Base-by-base conservation (phyloP, 129 eudicot species). In the Flaveria trinervia region DNA sequence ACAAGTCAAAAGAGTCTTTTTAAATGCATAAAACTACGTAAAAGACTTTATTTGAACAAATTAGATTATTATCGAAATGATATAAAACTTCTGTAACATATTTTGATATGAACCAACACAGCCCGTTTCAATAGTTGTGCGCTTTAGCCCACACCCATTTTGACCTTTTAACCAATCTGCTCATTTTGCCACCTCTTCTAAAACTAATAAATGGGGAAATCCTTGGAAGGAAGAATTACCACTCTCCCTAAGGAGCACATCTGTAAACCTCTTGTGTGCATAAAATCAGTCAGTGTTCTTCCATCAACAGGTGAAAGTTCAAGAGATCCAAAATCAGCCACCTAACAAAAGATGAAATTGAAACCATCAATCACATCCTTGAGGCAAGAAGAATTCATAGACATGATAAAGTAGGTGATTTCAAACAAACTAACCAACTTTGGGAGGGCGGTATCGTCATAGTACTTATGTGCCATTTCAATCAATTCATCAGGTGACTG, bases 221-320 rank as follows among this genome's bases (percentile, higher is more conserved):
- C 16, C 41, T 43, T 41, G 17, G 17, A 26, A 25, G 23, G 59
- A 54, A 56, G 48, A 68, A 55, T 85, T 94, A 91, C 99, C 96
- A 94, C 99, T 57, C 84, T 89, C 22, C 99, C 99, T 81, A 94
- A 87, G 59, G 99, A 94, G 75, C 89, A 89, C 97, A 94, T 94
- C 70, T 84, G 87, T 82, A 94, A 86, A 46, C 99, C 99, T 88
- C 99, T 85, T 67, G 96, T 91, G 83, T 94, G 99, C 99, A 94
- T 94, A 71, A 94, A 94, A 84, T 91, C 99, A 0, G 99, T 94
- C 73, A 91, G 60, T 25, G 99, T 91, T 84, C 97, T 87, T 72
- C 99, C 99, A 83, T 94, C 99, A 74, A 94, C 99, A 49, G 99
- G 99, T 75, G 99, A 94, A 82, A 94, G 97, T 86, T 94, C 99